phyloP scores from a whole-genome alignment of 2,329 filamentous ascomycete genomes.

The Colletotrichum paranaense region DNA sequence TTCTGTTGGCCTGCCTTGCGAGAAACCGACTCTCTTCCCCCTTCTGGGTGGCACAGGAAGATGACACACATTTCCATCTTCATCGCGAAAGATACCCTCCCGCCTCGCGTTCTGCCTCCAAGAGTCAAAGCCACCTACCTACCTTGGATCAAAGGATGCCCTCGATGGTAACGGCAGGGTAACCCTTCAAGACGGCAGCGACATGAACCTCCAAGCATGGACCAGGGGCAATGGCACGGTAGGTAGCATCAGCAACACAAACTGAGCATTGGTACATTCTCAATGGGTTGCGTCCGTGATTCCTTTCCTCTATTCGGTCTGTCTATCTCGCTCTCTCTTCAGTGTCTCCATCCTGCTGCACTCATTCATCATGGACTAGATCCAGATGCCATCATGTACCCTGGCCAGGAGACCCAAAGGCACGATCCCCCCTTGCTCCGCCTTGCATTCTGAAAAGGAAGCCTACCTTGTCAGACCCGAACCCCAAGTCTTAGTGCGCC shows the following conservation, averaged over 20 bases:
- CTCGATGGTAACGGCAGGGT: neutral
- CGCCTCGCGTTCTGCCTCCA: neutral
- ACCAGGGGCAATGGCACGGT: neutral
- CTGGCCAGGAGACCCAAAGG: neutral
- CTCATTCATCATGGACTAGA: neutral
- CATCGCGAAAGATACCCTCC: neutral
- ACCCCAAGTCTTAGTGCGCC: conserved; percentile 18
- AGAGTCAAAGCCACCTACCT: neutral
- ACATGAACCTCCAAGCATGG: conserved; percentile 8
- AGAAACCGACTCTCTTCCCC: neutral
- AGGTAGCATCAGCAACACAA: neutral
- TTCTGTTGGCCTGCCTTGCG: neutral
- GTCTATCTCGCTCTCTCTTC: neutral
- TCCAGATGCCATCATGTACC: conserved; percentile 16
- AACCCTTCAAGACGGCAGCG: neutral
- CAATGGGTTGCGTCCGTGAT: neutral
- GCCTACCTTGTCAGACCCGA: conserved; percentile 34
- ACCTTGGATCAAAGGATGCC: neutral
- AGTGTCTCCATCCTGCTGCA: neutral
- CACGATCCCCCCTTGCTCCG: conserved; percentile 20
- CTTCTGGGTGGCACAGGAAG: neutral
- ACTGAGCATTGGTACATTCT: neutral
- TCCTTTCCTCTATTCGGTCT: neutral
- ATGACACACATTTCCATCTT: neutral
- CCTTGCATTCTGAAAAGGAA: conserved; percentile 32